Evolutionary conservation across 140 eudicot genomes (phyloP), one percentile per base, ranked within the genome.

Genomic region (Bidens hawaiensis): DNA sequence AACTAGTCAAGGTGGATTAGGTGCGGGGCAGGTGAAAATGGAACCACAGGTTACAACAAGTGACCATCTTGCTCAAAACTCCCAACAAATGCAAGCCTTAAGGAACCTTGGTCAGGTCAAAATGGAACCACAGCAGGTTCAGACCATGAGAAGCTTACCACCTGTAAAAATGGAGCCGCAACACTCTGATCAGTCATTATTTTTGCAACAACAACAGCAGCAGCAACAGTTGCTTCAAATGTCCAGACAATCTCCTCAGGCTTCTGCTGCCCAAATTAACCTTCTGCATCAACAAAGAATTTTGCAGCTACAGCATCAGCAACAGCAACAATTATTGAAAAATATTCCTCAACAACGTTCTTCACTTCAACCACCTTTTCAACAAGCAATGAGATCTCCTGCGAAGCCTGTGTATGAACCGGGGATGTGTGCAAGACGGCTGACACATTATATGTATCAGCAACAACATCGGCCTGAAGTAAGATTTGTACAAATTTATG

Each of bases 381-480:
- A 80, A 70, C 82, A 71, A 71, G 75, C 95, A 51, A 49, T 89
- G 59, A 85, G 97, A 66, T 77, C 97, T 50, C 80, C 99, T 28
- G 95, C 81, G 33, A 94, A 89, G 62, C 88, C 97, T 4, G 82
- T 75, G 38, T 88, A 94, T 76, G 99, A 94, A 78, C 95, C 95
- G 27, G 99, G 99, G 74, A 85, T 75, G 88, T 94, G 99, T 78
- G 99, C 99, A 15, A 79, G 95, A 21, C 82, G 96, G 77, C 70
- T 94, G 70, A 94, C 99, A 11, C 99, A 88, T 77, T 94, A 94
- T 78, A 88, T 94, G 97, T 81, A 89, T 79, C 97, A 89, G 79
- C 99, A 88, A 43, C 99, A 94, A 78, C 90, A 88, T 50, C 85
- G 99, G 76, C 99, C 99, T 65, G 97, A 88, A 71, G 99, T 94